Percentiles rank a stretch among this genome's conserved stretches.
These are phyloP conservation scores for Amanita fuliginea DNA, from an alignment of 768 basidiomycete species.

Conservation along the genomic window DNA sequence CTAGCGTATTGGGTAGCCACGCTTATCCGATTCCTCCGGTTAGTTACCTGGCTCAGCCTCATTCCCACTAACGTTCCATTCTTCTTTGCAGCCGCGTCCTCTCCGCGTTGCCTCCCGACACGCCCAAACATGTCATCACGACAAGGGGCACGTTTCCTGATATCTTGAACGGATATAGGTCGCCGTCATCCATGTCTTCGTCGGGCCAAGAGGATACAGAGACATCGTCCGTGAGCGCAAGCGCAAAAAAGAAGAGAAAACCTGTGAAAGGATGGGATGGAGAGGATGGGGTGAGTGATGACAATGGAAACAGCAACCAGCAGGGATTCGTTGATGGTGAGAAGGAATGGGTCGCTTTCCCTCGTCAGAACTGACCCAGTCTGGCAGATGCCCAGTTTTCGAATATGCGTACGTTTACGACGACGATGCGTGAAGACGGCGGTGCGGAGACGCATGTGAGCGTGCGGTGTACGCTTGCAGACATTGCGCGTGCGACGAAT, in stretches of 20 bases:
- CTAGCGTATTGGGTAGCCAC: conserved; percentile 81
- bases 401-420: conserved; percentile 46
- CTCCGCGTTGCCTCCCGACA: conserved; percentile 47
- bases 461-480: conserved; percentile 60
- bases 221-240: conserved; percentile 10
- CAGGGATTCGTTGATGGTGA: conserved; percentile 10
- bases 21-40: conserved; percentile 79
- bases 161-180: conserved; percentile 11
- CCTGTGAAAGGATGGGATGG: conserved; percentile 66
- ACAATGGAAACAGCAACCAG: conserved; percentile 17
- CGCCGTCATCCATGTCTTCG: conserved; percentile 16
- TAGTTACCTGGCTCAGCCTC: conserved; percentile 8
- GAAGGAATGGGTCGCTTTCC: conserved; percentile 5
- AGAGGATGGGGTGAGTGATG: conserved; percentile 26
- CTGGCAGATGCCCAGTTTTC: conserved; percentile 40
- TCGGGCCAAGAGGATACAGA: conserved; percentile 19
- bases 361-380: neutral
- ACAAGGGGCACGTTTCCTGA: conserved; percentile 34
- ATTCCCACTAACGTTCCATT: neutral
- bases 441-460: conserved; percentile 60
- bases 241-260: conserved; percentile 30
- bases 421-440: conserved; percentile 49
- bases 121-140: conserved; percentile 24
- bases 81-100: conserved; percentile 35
- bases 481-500: conserved; percentile 72